Evolutionary conservation across 345 rosid genomes (phyloP).

Genomic region (Pelargonium nanum): DNA sequence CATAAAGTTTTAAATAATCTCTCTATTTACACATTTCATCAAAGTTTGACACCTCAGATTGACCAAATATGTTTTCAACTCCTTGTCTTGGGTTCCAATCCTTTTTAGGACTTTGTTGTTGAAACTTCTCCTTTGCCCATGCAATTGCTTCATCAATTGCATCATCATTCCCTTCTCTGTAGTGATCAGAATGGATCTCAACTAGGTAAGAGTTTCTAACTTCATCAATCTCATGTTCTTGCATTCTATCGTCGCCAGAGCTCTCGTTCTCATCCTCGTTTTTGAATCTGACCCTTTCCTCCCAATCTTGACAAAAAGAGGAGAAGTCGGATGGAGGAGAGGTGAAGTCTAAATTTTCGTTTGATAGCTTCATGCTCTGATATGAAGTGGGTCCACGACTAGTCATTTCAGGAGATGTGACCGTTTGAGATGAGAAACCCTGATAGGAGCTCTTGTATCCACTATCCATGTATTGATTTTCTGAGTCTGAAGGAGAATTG

Average conservation of each 20-base stretch:
- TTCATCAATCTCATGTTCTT: too few species aligned
- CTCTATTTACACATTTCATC: too few species aligned
- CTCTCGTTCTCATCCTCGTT: too few species aligned
- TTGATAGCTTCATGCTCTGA: slow-evolving; percentile 27
- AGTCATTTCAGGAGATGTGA: slow-evolving; percentile 24
- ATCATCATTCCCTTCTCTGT: slow-evolving; percentile 30
- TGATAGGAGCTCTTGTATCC: neutral
- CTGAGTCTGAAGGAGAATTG: slow-evolving; percentile 17
- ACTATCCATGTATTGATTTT: neutral
- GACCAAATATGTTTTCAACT: too few species aligned
- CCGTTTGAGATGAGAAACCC: slow-evolving; percentile 12
- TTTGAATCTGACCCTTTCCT: slow-evolving; percentile 3
- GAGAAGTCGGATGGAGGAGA: slow-evolving; percentile 66
- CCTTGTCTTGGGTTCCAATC: too few species aligned
- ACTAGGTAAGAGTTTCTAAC: slow-evolving; percentile 63
- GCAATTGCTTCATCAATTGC: slow-evolving; percentile 50
- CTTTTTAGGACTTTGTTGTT: slow-evolving; percentile 9
- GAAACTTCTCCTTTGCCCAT: slow-evolving; percentile 59
- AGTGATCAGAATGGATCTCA: slow-evolving; percentile 52
- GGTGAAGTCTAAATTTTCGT: slow-evolving; percentile 50
- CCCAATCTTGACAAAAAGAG: slow-evolving; percentile 42
- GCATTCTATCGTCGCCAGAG: slow-evolving; percentile 8
- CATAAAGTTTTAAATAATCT: too few species aligned
- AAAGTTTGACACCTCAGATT: too few species aligned
- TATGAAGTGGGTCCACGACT: slow-evolving; percentile 34